Conservation (phyloP, 176 grass and related monocot species). For the Bonia amplexicaulis region DNA sequence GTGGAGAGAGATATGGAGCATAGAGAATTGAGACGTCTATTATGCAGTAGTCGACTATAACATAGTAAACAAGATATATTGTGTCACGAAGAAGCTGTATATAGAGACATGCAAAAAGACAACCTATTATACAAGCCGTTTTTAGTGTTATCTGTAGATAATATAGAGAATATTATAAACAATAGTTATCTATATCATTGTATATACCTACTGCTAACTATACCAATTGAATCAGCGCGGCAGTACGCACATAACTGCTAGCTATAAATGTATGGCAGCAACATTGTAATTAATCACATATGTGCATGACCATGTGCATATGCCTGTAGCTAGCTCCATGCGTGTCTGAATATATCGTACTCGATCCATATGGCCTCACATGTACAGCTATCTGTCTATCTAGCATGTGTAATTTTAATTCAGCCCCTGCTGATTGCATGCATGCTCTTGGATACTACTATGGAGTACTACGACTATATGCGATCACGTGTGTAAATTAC, state of each 20-base stretch:
- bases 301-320: neutral
- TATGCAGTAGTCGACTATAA: no score
- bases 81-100: no score
- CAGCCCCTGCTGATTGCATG: neutral
- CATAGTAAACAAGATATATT: no score
- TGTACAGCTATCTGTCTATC: no score
- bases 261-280: slow-evolving; percentile 9
- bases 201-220: neutral
- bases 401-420: neutral
- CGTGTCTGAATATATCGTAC: neutral
- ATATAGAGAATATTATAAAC: no score
- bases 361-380: no score
- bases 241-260: slow-evolving; percentile 13
- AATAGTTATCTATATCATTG: no score
- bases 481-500: neutral
- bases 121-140: no score
- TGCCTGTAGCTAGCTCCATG: neutral
- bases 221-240: neutral
- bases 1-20: no score
- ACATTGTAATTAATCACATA: slow-evolving; percentile 23
- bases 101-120: no score
- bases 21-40: no score
- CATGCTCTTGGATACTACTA: neutral
- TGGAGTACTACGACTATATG: neutral
- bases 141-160: no score